Evolutionary conservation across 164 flowering plant species (phyloP), one percentile per base, ranked within the genome.

Genomic region (Taxillus chinensis): DNA sequence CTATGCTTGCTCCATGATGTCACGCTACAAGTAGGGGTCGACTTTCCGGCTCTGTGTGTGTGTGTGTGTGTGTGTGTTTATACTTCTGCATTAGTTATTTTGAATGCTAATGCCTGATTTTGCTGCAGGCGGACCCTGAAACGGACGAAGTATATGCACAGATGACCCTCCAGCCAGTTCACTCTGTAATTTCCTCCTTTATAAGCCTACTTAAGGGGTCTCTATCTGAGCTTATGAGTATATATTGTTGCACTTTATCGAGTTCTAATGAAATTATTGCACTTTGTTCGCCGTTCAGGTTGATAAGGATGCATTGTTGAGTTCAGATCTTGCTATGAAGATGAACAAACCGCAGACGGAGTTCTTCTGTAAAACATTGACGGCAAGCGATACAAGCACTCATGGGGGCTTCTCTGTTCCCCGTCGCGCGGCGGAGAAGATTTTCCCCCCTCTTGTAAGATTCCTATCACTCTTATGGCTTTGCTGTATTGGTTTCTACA

Each of bases 401-500:
- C 99, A 95, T 82, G 99, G 99, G 48, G 99, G 99, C 39, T 95
- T 95, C 70, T 95, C 99, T 46, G 99, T 95, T 41, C 99, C 97
- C 3, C 99, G 99, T n/a, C 97, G 97, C 60, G 90, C 97, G 63
- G 99, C 99, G 41, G 99, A 95, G 69, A 95, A 95, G 67, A 90
- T 89, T 15, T 95, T 95, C 73, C 99, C 99, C 66, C 70, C 90
- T 74, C 87, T 95, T 67, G 99, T 95, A 74, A 78, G 85, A 15
- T 37, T 4, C 14, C 64, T 50, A 50, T 40, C 46, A 49, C 8
- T 0, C 15, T 17, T 41, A 3, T 5, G 49, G 40, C 7, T 63
- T 57, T n/a, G 17, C 12, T 54, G 2, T 46, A 4, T 48, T 46
- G 15, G 37, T 58, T 49, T 39, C 57, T 7, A 11, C 10, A 2